Evolutionary conservation across 2,329 filamentous ascomycete species (phyloP).

Genomic region (Aspergillus puulaauensis): DNA sequence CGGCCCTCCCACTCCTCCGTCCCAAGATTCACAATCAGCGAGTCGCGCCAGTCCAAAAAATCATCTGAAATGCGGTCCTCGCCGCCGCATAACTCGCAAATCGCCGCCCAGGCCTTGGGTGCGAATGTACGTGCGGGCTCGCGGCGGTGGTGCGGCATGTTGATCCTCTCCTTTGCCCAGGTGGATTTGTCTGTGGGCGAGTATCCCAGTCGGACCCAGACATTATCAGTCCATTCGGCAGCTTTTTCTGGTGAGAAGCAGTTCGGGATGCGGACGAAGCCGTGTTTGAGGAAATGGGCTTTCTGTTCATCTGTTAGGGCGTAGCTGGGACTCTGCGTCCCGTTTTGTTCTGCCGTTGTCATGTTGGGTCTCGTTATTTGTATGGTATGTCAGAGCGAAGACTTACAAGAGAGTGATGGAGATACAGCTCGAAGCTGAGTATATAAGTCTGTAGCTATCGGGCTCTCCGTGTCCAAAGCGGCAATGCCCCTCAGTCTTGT

Average conservation of each 20-base stretch:
- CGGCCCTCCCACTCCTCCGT: constrained; percentile 53
- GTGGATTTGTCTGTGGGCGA: constrained; percentile 63
- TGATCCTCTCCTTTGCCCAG: constrained; percentile 61
- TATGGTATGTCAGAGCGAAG: no score
- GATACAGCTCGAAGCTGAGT: no score
- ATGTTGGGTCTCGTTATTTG: no score
- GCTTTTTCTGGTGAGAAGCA: constrained; percentile 54
- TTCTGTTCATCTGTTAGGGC: constrained; percentile 48
- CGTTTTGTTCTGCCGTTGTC: no score
- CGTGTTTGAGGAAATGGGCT: constrained; percentile 55
- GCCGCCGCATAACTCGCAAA: constrained; percentile 66
- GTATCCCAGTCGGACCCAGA: constrained; percentile 68
- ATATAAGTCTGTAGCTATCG: no score
- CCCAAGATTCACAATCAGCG: constrained; percentile 69
- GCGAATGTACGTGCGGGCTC: constrained; percentile 58
- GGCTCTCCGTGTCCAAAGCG: no score
- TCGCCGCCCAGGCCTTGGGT: constrained; percentile 65
- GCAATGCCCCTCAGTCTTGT: no score
- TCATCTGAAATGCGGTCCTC: constrained; percentile 53
- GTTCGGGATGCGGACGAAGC: constrained; percentile 54
- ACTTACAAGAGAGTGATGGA: no score
- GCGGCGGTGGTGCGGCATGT: constrained; percentile 63
- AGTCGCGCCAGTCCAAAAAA: constrained; percentile 63
- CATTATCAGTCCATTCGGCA: constrained; percentile 46
- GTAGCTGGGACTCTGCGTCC: not conserved